Evolutionary conservation across 2,329 filamentous ascomycete genomes (phyloP), one percentile per base, ranked within the genome.

Genomic region (Trichothecium roseum): DNA sequence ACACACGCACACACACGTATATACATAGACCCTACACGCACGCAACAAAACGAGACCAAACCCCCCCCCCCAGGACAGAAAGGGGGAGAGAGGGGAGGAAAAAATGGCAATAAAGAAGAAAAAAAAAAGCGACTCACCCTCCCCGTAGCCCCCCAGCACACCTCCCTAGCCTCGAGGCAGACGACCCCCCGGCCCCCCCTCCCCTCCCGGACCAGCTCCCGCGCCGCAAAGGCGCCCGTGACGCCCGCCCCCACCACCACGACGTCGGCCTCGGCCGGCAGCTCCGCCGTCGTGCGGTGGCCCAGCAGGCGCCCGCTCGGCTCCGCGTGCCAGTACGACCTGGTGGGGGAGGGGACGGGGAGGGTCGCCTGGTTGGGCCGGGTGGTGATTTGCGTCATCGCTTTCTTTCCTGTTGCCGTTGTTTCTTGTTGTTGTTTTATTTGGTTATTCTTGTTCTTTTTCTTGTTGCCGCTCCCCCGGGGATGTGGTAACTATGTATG

Each of bases 101-200:
- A 14, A 16, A 13, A 28, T n/a, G 14, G 24, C 29, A 33, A 16
- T 6, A 24, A 18, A 5, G 14, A 18, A 20, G 9, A 3, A 20
- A 37, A 31, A 35, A 20, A 32, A 15, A 36, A 15, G 32, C 28
- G 5, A 65, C 75, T 66, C 50, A 84, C 80, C 50, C 83, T 62
- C n/a, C 84, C 83, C 1, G 83, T 89, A n/a, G 84, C 84, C 14
- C 84, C 84, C 73, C 74, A 87, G 50, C 83, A 88, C 4, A 78
- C 81, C 61, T 88, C 83, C 47, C 84, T 68, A 12, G 84, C 84
- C 57, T 89, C 84, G 5, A 89, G 64, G 63, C 88, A 69, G 5
- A 88, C 64, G 7, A 87, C 69, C n/a, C 59, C 64, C 39, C 16
- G 58, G n/a, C n/a, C n/a, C n/a, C n/a, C 65, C 40, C 68, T 59